Percentiles rank a stretch among this genome's conserved stretches.
phyloP scores from a whole-genome alignment of 2,329 filamentous ascomycete genomes.

The Pyrenophora teres region DNA sequence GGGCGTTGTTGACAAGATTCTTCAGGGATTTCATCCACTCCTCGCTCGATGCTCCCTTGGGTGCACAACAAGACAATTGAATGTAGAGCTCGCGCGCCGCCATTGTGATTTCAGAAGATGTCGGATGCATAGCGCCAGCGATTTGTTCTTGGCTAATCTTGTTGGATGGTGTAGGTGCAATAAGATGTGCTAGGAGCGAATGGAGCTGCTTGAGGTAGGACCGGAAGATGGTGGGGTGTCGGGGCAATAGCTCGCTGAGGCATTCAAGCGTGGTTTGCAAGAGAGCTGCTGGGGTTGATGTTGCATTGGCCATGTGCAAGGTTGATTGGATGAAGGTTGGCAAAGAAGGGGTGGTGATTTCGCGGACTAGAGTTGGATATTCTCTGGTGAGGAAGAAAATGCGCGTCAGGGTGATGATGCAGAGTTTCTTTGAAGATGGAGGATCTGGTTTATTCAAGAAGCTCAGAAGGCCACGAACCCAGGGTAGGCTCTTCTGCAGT shows the following conservation, averaged over 20 bases:
- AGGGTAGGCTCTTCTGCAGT: slow-evolving; percentile 71
- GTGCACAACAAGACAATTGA: slow-evolving; percentile 76
- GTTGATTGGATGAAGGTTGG: slow-evolving; percentile 75
- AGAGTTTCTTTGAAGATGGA: slow-evolving; percentile 73
- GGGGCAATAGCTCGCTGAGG: slow-evolving; percentile 73
- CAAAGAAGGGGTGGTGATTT: slow-evolving; percentile 84
- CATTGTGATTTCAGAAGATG: slow-evolving; percentile 59
- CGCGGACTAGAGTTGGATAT: slow-evolving; percentile 80
- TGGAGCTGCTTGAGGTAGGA: slow-evolving; percentile 73
- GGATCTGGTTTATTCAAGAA: slow-evolving; percentile 83
- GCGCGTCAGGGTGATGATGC: slow-evolving; percentile 75
- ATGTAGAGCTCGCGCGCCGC: slow-evolving; percentile 69
- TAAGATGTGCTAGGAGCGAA: slow-evolving; percentile 61
- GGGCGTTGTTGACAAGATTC: slow-evolving; percentile 65
- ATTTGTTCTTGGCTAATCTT: slow-evolving; percentile 27
- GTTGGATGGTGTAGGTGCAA: slow-evolving; percentile 66
- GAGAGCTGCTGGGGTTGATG: slow-evolving; percentile 46
- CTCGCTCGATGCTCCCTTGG: slow-evolving; percentile 75
- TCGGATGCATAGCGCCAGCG: slow-evolving; percentile 42
- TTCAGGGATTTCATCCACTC: slow-evolving; percentile 77
- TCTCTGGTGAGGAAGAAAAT: slow-evolving; percentile 83
- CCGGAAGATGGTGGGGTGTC: slow-evolving; percentile 82
- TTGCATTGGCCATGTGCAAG: slow-evolving; percentile 60
- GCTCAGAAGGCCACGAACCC: slow-evolving; percentile 76
- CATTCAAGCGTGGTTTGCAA: slow-evolving; percentile 72